phyloP scores from a whole-genome alignment of 495 filamentous ascomycete genomes.

The Penicillium paxilli region DNA sequence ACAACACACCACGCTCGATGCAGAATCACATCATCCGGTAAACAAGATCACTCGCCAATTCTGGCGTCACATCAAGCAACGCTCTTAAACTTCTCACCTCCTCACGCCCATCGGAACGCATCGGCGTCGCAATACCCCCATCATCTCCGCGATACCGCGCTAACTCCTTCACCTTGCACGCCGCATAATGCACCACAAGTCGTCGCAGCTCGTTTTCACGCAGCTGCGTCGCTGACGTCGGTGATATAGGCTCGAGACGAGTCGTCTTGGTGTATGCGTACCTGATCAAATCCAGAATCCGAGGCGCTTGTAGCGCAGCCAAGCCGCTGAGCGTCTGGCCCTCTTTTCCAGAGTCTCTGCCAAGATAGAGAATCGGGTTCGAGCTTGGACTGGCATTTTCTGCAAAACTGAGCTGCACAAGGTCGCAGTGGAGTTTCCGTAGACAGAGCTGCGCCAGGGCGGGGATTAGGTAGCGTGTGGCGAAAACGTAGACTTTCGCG shows the following conservation, averaged over 20 bases:
- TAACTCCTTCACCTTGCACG: conserved; percentile 46
- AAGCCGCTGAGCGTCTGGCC: conserved; percentile 19
- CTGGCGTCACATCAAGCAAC: conserved; percentile 41
- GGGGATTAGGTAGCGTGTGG: conserved; percentile 45
- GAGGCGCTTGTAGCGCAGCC: conserved; percentile 29
- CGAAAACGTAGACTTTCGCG: conserved; percentile 50
- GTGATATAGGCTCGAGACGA: conserved; percentile 43
- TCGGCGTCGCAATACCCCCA: conserved; percentile 22
- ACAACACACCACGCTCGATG: background rate
- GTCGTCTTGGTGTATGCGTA: conserved; percentile 46
- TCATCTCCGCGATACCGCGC: conserved; percentile 37
- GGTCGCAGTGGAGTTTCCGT: conserved; percentile 40
- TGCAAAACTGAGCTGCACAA: conserved; percentile 32
- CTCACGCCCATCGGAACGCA: conserved; percentile 17
- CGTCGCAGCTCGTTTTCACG: conserved; percentile 47
- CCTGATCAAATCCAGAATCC: conserved; percentile 42
- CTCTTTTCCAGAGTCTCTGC: too few relatives aligned
- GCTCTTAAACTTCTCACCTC: conserved; percentile 34
- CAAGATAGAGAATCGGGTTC: too few relatives aligned
- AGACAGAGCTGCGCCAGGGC: conserved; percentile 46
- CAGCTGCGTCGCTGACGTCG: conserved; percentile 44
- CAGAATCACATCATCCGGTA: conserved; percentile 43
- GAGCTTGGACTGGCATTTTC: background rate
- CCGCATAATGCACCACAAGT: conserved; percentile 45
- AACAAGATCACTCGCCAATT: conserved; percentile 49